These are phyloP conservation scores for Huntiella moniliformis DNA, from an alignment of 2,329 filamentous ascomycete genomes.

Conservation along the genomic window DNA sequence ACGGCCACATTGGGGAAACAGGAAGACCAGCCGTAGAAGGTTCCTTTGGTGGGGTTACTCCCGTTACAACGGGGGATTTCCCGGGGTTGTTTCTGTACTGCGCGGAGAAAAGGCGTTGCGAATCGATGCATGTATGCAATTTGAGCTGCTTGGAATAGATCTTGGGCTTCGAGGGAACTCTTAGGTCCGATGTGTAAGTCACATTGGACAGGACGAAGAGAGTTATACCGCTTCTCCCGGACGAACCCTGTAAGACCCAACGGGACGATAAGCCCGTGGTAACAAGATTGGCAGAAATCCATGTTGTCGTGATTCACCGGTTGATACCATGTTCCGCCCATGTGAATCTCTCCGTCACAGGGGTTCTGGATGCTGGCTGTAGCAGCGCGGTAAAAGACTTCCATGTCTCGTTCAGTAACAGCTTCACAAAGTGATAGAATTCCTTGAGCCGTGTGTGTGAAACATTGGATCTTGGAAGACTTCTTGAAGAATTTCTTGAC, in stretches of 20 bases:
- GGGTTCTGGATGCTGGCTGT: conserved; percentile 14
- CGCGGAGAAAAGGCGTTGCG: conserved; percentile 15
- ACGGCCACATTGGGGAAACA: conserved; percentile 14
- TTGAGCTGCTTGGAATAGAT: conserved; percentile 18
- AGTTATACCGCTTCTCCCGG: conserved; percentile 13
- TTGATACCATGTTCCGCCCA: conserved; percentile 20
- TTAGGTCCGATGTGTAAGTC: conserved; percentile 16
- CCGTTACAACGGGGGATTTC: conserved; percentile 16
- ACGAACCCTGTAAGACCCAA: conserved; percentile 17
- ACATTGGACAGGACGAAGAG: conserved; percentile 16
- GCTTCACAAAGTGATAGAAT: conserved; percentile 10
- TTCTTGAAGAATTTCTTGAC: no score
- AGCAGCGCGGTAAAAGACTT: conserved; percentile 16
- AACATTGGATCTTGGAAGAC: no score
- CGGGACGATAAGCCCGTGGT: conserved; percentile 17
- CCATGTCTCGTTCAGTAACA: conserved; percentile 15
- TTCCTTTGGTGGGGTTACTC: conserved; percentile 14
- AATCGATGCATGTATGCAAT: conserved; percentile 16
- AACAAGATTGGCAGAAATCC: conserved; percentile 20
- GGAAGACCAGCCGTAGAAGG: conserved; percentile 19
- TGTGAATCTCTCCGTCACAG: conserved; percentile 17
- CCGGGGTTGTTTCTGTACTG: conserved; percentile 10
- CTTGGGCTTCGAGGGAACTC: conserved; percentile 15
- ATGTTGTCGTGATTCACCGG: conserved; percentile 12
- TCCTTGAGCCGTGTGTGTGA: no score